phyloP scores from a whole-genome alignment of 1,284 basidiomycete genomes.

The Sporisorium sorghi region DNA sequence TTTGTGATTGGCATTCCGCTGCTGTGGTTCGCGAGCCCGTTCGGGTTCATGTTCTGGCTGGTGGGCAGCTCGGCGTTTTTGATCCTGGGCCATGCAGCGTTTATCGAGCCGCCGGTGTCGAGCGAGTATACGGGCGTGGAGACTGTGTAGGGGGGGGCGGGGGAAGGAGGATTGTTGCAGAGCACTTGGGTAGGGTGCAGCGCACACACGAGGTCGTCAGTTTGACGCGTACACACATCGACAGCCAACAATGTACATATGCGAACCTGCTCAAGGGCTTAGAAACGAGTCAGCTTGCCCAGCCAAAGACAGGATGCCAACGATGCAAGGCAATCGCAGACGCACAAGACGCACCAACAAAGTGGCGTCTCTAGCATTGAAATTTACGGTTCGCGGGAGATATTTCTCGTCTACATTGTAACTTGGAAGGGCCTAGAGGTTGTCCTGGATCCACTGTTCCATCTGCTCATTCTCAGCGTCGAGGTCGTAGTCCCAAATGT shows the following conservation, averaged over 20 bases:
- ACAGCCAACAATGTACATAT: not conserved
- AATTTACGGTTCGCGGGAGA: not conserved
- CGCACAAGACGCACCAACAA: not conserved
- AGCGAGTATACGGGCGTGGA: conserved; percentile 85
- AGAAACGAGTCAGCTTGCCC: not conserved
- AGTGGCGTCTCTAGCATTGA: not conserved
- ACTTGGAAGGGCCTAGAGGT: not conserved
- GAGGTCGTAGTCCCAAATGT: conserved; percentile 47
- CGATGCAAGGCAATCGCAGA: not conserved
- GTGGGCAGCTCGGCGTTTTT: conserved; percentile 68
- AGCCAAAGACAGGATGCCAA: not conserved
- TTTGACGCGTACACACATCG: not conserved
- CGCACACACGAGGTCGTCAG: too few relatives aligned
- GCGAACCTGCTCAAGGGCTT: not conserved
- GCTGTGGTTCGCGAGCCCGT: conserved; percentile 64
- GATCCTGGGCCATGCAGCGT: conserved; percentile 80
- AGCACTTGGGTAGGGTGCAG: too few relatives aligned
- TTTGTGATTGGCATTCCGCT: conserved; percentile 69
- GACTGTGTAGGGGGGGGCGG: too few relatives aligned
- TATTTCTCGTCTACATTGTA: too few relatives aligned
- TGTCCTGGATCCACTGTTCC: conserved; percentile 17
- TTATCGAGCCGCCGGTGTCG: conserved; percentile 88
- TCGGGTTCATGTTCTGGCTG: conserved; percentile 69
- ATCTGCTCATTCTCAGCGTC: conserved; percentile 28
- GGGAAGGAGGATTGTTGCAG: too few relatives aligned